A percentile compares a stretch with the other conserved stretches of the same genome.
Conservation (phyloP, 106 monocot genomes). For the Vanilla planifolia region DNA sequence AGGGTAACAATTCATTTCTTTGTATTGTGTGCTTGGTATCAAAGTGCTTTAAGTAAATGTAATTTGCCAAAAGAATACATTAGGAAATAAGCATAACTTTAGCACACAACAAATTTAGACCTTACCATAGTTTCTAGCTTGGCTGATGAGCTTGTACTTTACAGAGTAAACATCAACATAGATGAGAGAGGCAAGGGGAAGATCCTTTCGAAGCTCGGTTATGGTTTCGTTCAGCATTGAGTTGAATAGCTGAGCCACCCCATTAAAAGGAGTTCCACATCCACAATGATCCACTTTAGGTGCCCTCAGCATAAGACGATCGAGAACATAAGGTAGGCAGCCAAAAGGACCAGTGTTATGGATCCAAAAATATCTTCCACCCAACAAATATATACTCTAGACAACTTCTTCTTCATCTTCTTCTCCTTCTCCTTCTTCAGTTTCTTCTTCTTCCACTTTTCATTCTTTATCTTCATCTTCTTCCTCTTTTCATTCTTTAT, state of each 20-base stretch:
- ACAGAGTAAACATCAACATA: constrained; percentile 89
- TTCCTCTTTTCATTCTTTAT: too few relatives aligned
- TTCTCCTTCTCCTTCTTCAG: too few relatives aligned
- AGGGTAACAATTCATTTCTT: too few relatives aligned
- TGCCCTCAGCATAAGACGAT: constrained; percentile 18
- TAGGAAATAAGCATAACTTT: too few relatives aligned
- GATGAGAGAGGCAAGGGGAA: constrained; percentile 53
- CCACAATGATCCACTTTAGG: constrained; percentile 41
- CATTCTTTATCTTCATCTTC: too few relatives aligned
- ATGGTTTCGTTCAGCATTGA: constrained; percentile 60
- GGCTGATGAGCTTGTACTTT: constrained; percentile 60
- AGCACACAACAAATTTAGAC: too few relatives aligned
- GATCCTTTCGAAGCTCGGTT: constrained; percentile 40
- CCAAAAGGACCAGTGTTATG: constrained; percentile 95
- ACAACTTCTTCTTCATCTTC: too few relatives aligned
- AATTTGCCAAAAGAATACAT: too few relatives aligned
- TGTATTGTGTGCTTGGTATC: too few relatives aligned
- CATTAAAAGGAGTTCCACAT: constrained; percentile 60
- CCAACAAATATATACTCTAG: constrained; percentile 54
- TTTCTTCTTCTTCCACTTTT: too few relatives aligned
- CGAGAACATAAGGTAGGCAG: constrained; percentile 70
- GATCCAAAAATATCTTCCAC: constrained; percentile 85
- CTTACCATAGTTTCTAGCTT: constrained; percentile 54
- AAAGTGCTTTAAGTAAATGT: too few relatives aligned
- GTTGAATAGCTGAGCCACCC: constrained; percentile 68